A percentile compares a stretch with the other conserved stretches of the same genome.
Evolutionary conservation across 2,329 filamentous ascomycete genomes (phyloP).

Genomic region (Alternaria sp.): DNA sequence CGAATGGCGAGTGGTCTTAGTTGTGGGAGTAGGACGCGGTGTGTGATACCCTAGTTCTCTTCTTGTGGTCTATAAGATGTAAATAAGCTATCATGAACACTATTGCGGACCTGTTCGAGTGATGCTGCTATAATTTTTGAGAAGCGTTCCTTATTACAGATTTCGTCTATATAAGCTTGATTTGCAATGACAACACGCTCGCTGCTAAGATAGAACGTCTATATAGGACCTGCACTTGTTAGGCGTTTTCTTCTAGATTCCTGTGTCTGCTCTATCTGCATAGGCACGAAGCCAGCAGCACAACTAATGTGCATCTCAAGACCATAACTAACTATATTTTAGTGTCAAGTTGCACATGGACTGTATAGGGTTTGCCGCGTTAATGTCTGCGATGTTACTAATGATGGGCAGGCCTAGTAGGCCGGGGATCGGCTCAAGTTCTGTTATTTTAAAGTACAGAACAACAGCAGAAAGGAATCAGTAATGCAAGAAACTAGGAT

Average conservation of each 20-base stretch:
- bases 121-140: constrained; percentile 42
- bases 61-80: constrained; percentile 52
- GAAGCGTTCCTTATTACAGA: constrained; percentile 52
- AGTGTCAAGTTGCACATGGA: constrained; percentile 67
- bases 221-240: constrained; percentile 42
- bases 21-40: constrained; percentile 71
- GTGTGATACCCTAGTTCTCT: constrained; percentile 64
- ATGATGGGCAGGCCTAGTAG: constrained; percentile 70
- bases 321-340: constrained; percentile 65
- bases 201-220: constrained; percentile 43
- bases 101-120: constrained; percentile 48
- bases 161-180: constrained; percentile 51
- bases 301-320: neutral
- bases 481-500: neutral
- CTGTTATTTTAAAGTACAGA: constrained; percentile 19
- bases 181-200: constrained; percentile 44
- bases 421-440: constrained; percentile 64
- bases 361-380: constrained; percentile 64
- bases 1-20: constrained; percentile 74
- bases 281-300: neutral
- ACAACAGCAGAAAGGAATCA: neutral
- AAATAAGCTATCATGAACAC: constrained; percentile 53
- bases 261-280: neutral
- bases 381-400: constrained; percentile 71
- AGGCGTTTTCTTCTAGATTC: constrained; percentile 3